Percentiles rank a stretch among this genome's conserved stretches.
phyloP scores from a whole-genome alignment of 306 rosid species.

The Trifolium fragiferum region DNA sequence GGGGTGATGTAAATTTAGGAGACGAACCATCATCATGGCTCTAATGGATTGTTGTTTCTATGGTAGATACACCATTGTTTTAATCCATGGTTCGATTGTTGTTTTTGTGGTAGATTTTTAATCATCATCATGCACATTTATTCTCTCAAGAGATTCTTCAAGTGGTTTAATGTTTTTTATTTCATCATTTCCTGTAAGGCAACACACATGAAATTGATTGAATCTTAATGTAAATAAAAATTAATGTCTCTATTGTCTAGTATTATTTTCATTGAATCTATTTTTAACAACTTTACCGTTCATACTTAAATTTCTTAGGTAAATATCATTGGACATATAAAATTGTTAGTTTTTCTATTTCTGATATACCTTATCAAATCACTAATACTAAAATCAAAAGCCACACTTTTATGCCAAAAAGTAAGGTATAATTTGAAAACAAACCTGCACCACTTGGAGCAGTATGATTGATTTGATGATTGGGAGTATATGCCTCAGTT shows the following conservation, averaged over 20 bases:
- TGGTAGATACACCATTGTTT: too few species aligned
- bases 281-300: too few species aligned
- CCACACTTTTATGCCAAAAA: background rate
- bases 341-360: too few species aligned
- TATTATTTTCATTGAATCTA: background rate
- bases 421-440: background rate
- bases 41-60: too few species aligned
- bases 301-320: too few species aligned
- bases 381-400: background rate
- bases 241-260: background rate
- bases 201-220: conserved; percentile 21
- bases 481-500: conserved; percentile 23
- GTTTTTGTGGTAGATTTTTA: background rate
- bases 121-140: conserved; percentile 49
- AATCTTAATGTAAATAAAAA: background rate
- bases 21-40: too few species aligned
- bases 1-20: too few species aligned
- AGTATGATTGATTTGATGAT: conserved; percentile 48
- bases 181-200: conserved; percentile 47
- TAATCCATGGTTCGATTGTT: background rate
- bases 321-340: too few species aligned
- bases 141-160: conserved; percentile 49
- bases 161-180: conserved; percentile 38
- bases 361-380: too few species aligned
- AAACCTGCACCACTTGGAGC: conserved; percentile 49